Evolutionary conservation across 768 basidiomycete genomes (phyloP).

Genomic region (Pisolithus microcarpus): DNA sequence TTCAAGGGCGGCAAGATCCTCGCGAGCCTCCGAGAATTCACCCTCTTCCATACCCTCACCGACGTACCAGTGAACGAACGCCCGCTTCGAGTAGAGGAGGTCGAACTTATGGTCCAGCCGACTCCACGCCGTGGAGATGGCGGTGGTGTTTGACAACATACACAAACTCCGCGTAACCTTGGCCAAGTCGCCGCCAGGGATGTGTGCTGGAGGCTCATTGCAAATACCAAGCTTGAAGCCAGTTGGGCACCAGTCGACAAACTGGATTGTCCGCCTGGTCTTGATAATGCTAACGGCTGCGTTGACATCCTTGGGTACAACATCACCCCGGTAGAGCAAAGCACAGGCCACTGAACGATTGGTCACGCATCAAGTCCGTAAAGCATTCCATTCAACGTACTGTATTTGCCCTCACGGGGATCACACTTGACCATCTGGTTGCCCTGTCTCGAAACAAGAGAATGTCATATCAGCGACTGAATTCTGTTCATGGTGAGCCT

Average conservation of each 20-base stretch:
- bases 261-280: conserved; percentile 74
- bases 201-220: conserved; percentile 69
- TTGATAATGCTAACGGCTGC: conserved; percentile 68
- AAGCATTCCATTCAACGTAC: conserved; percentile 23
- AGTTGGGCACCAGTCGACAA: conserved; percentile 75
- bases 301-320: conserved; percentile 74
- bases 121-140: conserved; percentile 70
- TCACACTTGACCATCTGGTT: conserved; percentile 81
- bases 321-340: conserved; percentile 67
- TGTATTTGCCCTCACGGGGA: conserved; percentile 75
- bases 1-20: conserved; percentile 99
- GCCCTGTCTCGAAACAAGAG: conserved; percentile 71
- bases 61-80: conserved; percentile 56
- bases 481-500: conserved; percentile 95
- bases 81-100: conserved; percentile 64
- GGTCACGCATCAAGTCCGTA: neutral
- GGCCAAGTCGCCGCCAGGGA: conserved; percentile 71
- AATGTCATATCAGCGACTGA: conserved; percentile 98
- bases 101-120: conserved; percentile 75
- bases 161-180: conserved; percentile 70
- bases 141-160: conserved; percentile 72
- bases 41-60: conserved; percentile 84
- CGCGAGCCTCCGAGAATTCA: conserved; percentile 97
- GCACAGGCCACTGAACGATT: conserved; percentile 53
- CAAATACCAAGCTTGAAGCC: conserved; percentile 77